A percentile compares a stretch with the other conserved stretches of the same genome.
These are phyloP conservation scores for Lepidium sativum DNA, from an alignment of 345 rosid species.

Conservation along the genomic window DNA sequence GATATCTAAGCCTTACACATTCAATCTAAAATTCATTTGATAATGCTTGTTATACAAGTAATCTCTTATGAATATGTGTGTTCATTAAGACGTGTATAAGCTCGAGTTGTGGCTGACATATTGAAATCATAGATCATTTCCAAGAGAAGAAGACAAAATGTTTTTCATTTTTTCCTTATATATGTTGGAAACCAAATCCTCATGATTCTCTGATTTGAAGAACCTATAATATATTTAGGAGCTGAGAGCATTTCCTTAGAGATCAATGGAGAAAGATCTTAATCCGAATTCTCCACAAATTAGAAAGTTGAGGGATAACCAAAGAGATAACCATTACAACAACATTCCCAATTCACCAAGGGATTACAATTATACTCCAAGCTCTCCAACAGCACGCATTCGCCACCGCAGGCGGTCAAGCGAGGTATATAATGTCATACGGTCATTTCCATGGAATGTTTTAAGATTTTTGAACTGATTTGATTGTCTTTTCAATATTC, in stretches of 20 bases:
- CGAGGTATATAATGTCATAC: conserved; percentile 18
- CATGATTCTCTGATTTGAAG: neutral
- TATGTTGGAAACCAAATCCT: neutral
- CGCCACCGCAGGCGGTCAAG: conserved; percentile 36
- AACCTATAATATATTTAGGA: neutral
- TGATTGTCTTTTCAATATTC: neutral
- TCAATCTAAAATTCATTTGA: neutral
- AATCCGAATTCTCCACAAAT: conserved; percentile 15
- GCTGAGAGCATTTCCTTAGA: neutral
- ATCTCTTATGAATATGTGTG: neutral
- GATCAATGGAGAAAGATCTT: conserved; percentile 18
- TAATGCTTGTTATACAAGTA: conserved; percentile 6
- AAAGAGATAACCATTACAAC: conserved; percentile 24
- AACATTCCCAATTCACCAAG: conserved; percentile 23
- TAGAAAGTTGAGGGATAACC: conserved; percentile 21
- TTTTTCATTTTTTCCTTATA: too few species aligned
- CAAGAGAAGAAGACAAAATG: too few species aligned
- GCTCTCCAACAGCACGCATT: conserved; percentile 29
- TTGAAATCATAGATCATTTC: too few species aligned
- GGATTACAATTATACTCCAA: conserved; percentile 22
- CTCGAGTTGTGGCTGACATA: neutral
- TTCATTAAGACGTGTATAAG: neutral
- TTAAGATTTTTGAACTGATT: neutral
- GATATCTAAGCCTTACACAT: neutral
- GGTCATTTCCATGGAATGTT: neutral